Base-by-base conservation (phyloP, 345 rosid genomes). In the Firmiana major region DNA sequence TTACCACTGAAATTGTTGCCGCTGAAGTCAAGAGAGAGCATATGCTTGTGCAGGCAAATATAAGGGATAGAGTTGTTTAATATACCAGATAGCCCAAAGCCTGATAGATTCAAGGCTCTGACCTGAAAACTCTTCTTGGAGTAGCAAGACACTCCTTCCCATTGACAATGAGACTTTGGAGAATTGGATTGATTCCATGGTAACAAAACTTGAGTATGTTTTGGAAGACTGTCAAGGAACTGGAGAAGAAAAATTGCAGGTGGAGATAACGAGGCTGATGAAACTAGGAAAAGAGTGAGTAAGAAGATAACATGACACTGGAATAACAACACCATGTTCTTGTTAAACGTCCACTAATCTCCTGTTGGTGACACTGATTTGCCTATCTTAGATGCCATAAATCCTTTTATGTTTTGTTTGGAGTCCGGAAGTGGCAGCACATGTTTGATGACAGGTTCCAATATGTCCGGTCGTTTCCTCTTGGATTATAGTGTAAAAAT, bases 61-160 rank as follows among this genome's bases (percentile, higher is more conserved):
- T 65, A 75, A 49, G 85, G 66, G 21, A 81, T 24, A 46, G 83
- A 79, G 75, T 74, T 24, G 73, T 75, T 81, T n/a, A 83, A 71
- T 51, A 68, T 51, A n/a, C 80, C 86, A n/a, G 81, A 75, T 64
- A 86, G 75, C 64, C 83, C 82, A 55, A 74, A 73, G 16, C 80
- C 82, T 54, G 83, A 77, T 62, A 86, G 79, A 70, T 83, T 83
- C 22, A 86, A 79, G 71, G 88, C 74, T 77, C 71, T 83, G 79
- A 83, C 75, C 28, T 59, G 76, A 24, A 78, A 73, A 53, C 15
- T 79, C 19, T n/a, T 79, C n/a, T n/a, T 73, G 63, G 82, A 63
- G 69, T 60, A 75, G 80, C 85, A 86, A 51, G 85, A 77, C 36
- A 83, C 83, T 57, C 88, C 86, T 1, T 38, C 58, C 86, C 85